A percentile compares a stretch with the other conserved stretches of the same genome.
These are phyloP conservation scores for Hymenoscyphus occultus DNA, from an alignment of 2,329 filamentous ascomycete genomes.

Conservation along the genomic window DNA sequence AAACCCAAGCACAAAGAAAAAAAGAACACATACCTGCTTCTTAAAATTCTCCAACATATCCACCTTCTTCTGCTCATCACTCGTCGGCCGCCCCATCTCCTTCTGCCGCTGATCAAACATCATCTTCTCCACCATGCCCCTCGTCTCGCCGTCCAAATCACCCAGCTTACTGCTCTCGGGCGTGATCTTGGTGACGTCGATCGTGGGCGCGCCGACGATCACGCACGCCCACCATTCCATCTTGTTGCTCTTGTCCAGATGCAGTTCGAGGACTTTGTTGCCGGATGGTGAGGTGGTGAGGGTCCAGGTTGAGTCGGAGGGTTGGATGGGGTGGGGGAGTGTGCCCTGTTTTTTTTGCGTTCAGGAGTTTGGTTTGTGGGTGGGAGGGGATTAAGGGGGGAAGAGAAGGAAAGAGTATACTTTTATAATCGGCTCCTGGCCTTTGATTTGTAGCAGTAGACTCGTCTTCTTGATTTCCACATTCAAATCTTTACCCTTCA, in stretches of 20 bases:
- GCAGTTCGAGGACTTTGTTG: slow-evolving; percentile 75
- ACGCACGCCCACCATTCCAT: slow-evolving; percentile 99
- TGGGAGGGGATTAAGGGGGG: neutral
- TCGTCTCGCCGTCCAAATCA: slow-evolving; percentile 91
- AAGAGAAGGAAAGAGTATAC: slow-evolving; percentile 46
- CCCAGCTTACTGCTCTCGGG: slow-evolving; percentile 89
- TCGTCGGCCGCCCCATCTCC: slow-evolving; percentile 82
- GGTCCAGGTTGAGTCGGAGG: slow-evolving; percentile 94
- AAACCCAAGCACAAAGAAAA: neutral
- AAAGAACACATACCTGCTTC: slow-evolving; percentile 28
- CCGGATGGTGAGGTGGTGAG: slow-evolving; percentile 61
- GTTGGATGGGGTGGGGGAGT: slow-evolving; percentile 72
- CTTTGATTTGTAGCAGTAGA: slow-evolving; percentile 80
- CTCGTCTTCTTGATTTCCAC: slow-evolving; percentile 78
- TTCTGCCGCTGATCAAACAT: slow-evolving; percentile 99
- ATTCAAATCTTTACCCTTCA: slow-evolving; percentile 80
- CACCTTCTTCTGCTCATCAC: slow-evolving; percentile 92
- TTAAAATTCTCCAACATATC: slow-evolving; percentile 94
- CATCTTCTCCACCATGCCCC: slow-evolving; percentile 99
- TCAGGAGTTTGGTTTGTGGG: slow-evolving; percentile 14
- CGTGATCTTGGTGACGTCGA: slow-evolving; percentile 92
- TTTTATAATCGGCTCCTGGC: slow-evolving; percentile 78
- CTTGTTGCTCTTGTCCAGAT: slow-evolving; percentile 94
- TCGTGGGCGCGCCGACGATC: slow-evolving; percentile 78
- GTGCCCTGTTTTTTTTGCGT: slow-evolving; percentile 59